Percentiles rank a stretch among this genome's conserved stretches.
phyloP scores from a whole-genome alignment of 768 basidiomycete genomes.

The Phlegmacium glaucopus region DNA sequence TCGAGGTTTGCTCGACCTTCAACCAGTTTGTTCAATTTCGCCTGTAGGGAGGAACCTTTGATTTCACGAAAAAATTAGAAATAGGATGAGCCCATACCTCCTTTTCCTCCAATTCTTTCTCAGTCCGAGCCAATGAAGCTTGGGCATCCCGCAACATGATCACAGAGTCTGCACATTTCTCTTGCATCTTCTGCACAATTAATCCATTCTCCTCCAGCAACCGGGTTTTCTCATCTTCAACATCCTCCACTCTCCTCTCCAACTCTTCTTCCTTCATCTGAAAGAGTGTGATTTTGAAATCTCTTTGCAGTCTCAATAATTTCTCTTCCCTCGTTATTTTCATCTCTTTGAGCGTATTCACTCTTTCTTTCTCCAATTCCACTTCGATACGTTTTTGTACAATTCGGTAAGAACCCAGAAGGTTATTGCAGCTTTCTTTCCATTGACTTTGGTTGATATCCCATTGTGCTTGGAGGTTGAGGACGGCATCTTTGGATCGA shows the following conservation, averaged over 20 bases:
- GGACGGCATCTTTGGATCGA: conserved; percentile 39
- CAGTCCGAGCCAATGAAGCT: conserved; percentile 33
- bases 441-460: conserved; percentile 53
- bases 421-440: conserved; percentile 58
- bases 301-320: conserved; percentile 56
- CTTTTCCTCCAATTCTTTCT: conserved; percentile 41
- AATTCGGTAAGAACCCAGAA: conserved; percentile 62
- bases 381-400: conserved; percentile 56
- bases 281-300: conserved; percentile 66
- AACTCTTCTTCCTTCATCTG: conserved; percentile 60
- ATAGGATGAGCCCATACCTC: conserved; percentile 35
- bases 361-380: conserved; percentile 52
- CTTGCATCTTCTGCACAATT: conserved; percentile 43
- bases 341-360: conserved; percentile 49
- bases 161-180: conserved; percentile 28
- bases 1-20: conserved; percentile 49
- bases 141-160: conserved; percentile 37
- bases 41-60: conserved; percentile 23
- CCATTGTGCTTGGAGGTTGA: conserved; percentile 46
- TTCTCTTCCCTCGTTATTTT: conserved; percentile 55
- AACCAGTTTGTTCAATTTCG: conserved; percentile 37
- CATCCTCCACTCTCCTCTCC: conserved; percentile 46
- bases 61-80: neutral
- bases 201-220: conserved; percentile 42
- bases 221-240: conserved; percentile 43